Base-by-base conservation (phyloP, 345 rosid genomes). In the Erysimum cheiranthoides region DNA sequence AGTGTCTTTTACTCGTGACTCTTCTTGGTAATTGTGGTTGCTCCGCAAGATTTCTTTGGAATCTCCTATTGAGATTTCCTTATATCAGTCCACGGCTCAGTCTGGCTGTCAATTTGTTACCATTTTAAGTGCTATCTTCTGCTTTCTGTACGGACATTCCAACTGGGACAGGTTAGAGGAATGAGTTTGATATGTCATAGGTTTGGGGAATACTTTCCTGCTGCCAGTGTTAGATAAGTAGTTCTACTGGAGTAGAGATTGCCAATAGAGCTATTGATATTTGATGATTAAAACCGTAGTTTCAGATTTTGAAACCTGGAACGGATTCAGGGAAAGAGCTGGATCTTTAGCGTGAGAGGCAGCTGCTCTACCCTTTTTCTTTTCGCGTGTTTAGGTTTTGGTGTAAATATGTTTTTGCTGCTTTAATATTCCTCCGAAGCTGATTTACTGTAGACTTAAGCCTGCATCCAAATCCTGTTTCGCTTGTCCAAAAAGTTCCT, bases 401-500 rank as follows among this genome's bases (percentile, higher is more conserved):
- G 21, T 18, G 10, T 38, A 38, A 28, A 10, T 30, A 51, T 61
- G 42, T 56, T 34, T 42, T 63, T 73, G 46, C 63, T 63, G 46
- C 56, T 64, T 53, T 56, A 42, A 54, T 53, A 64, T 73, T 34
- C 18, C 16, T 31, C 25, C 6, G 3, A 28, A 42, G 59, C 40
- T 56, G 47, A 45, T 45, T n/a, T 45, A 34, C 25, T 46, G 32
- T 45, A 45, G 59, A 11, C 39, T 45, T 34, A n/a, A 45, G 58
- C 49, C 35, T 73, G 54, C 53, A 51, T 40, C 27, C 8, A 49
- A 40, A 50, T 72, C 60, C 46, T 28, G n/a, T 50, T 21, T n/a
- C 3, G 4, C 45, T 69, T 42, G 73, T n/a, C 28, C 28, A 14
- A 53, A 54, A 18, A 68, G 30, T 68, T 40, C 40, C 61, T 66